Evolutionary conservation across 2,329 filamentous ascomycete genomes (phyloP).

Genomic region (Talaromyces pinophilus): DNA sequence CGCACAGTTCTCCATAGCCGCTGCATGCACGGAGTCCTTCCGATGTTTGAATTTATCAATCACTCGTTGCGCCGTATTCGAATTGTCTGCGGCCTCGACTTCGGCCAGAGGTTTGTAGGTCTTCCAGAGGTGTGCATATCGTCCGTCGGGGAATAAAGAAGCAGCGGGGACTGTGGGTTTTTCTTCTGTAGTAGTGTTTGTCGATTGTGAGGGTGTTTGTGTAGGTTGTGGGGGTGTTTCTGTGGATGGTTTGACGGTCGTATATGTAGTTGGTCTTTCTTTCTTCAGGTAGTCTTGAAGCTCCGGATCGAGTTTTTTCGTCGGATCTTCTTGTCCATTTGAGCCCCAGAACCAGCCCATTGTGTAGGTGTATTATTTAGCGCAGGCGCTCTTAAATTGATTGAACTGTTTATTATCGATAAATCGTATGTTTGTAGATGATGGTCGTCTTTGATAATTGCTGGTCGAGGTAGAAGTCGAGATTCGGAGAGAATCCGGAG

Average conservation of each 20-base stretch:
- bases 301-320: conserved; percentile 76
- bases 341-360: conserved; percentile 68
- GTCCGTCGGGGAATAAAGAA: conserved; percentile 67
- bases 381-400: not conserved
- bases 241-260: conserved; percentile 23
- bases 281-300: conserved; percentile 81
- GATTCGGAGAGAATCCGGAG: conserved; percentile 5
- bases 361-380: conserved; percentile 3
- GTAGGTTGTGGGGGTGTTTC: conserved; percentile 29
- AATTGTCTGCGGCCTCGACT: conserved; percentile 67
- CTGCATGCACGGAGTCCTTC: conserved; percentile 72
- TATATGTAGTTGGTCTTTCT: conserved; percentile 66
- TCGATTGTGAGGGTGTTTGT: conserved; percentile 28
- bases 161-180: conserved; percentile 42
- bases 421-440: not conserved
- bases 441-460: not conserved
- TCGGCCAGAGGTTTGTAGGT: conserved; percentile 74
- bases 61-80: conserved; percentile 79
- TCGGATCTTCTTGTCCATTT: conserved; percentile 56
- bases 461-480: not conserved
- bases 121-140: conserved; percentile 89
- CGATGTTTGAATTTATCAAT: conserved; percentile 82
- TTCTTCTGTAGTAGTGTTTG: conserved; percentile 32
- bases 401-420: not conserved
- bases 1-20: conserved; percentile 91